phyloP scores from a whole-genome alignment of 2,329 filamentous ascomycete species.

The Fusarium concolor region DNA sequence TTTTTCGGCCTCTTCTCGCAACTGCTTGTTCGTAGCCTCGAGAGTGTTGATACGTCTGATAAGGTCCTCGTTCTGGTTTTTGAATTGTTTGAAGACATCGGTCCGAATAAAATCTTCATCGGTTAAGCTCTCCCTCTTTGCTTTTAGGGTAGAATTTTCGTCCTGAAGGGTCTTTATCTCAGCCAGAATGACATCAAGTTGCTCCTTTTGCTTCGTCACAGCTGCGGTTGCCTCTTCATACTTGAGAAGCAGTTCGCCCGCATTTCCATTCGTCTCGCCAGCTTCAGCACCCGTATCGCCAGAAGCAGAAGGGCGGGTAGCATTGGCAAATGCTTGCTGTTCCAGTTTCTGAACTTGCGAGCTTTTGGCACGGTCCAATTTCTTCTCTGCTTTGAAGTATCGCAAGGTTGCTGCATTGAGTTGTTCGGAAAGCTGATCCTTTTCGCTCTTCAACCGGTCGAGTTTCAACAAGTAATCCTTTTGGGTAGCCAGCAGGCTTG shows the following conservation, averaged over 20 bases:
- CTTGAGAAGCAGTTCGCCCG: constrained; percentile 77
- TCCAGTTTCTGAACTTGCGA: constrained; percentile 91
- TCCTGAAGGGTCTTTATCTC: constrained; percentile 81
- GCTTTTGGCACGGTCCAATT: constrained; percentile 89
- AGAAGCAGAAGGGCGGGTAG: constrained; percentile 60
- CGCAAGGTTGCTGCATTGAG: constrained; percentile 89
- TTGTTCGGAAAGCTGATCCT: constrained; percentile 85
- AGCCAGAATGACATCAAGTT: constrained; percentile 80
- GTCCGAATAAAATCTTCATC: constrained; percentile 96
- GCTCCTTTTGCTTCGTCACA: constrained; percentile 86
- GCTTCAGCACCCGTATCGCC: constrained; percentile 62
- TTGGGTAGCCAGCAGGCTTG: constrained; percentile 80
- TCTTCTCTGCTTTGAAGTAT: constrained; percentile 96
- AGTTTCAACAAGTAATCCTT: constrained; percentile 84
- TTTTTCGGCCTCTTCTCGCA: constrained; percentile 87
- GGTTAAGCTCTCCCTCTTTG: constrained; percentile 75
- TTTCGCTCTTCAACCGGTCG: constrained; percentile 80
- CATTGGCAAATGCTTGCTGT: constrained; percentile 83
- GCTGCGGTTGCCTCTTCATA: constrained; percentile 82
- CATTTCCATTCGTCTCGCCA: constrained; percentile 65
- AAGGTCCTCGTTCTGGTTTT: constrained; percentile 89
- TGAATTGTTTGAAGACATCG: constrained; percentile 92
- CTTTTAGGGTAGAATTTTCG: constrained; percentile 80
- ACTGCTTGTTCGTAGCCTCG: constrained; percentile 86
- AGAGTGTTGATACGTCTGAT: constrained; percentile 92